Conservation (phyloP, 192 early-diverging fungal genomes). For the Pilobolus umbonatus region DNA sequence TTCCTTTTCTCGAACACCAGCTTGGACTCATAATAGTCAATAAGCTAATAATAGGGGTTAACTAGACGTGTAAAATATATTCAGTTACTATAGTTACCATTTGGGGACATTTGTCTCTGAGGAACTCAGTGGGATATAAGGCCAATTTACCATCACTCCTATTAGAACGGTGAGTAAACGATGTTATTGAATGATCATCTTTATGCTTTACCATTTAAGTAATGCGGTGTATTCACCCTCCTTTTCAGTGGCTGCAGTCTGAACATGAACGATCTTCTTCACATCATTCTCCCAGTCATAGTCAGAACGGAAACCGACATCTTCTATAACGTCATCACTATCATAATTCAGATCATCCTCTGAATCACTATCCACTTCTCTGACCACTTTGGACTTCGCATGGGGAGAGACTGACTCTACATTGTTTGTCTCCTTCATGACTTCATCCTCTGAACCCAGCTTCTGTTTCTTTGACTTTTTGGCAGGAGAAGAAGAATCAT, state of each 20-base stretch:
- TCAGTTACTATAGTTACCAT: neutral
- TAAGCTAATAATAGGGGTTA: conserved; percentile 1
- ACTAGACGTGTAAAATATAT: neutral
- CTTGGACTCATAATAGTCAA: conserved; percentile 9
- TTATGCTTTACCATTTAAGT: neutral
- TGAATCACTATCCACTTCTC: neutral
- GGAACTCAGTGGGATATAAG: neutral
- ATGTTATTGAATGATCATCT: neutral
- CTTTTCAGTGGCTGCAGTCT: neutral
- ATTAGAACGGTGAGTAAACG: neutral
- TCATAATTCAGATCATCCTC: neutral
- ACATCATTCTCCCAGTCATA: conserved; percentile 1
- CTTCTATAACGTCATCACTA: neutral
- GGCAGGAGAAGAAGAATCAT: too few species aligned
- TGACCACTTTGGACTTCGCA: neutral
- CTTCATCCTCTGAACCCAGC: too few species aligned
- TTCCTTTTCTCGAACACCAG: conserved; percentile 4
- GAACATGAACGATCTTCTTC: conserved; percentile 3
- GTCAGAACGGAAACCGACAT: neutral
- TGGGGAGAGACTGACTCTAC: too few species aligned
- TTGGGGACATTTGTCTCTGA: conserved; percentile 6
- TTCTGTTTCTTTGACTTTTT: too few species aligned
- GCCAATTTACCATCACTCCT: neutral
- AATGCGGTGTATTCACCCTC: neutral
- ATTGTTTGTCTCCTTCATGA: too few species aligned